Conservation (phyloP, 805 yeast genomes). For the Schwanniomyces polymorphus region DNA sequence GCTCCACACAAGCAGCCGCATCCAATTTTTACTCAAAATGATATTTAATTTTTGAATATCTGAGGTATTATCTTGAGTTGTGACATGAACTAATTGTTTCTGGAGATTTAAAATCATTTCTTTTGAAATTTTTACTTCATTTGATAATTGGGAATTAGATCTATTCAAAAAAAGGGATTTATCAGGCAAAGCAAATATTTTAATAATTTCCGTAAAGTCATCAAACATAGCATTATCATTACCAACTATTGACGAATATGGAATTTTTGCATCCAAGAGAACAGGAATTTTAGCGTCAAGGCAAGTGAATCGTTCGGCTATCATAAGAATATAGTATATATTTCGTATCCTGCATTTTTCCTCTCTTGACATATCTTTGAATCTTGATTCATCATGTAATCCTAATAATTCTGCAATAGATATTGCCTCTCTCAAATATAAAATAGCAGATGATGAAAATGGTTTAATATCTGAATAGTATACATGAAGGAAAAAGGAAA, state of each 20-base stretch:
- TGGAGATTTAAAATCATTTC: neutral
- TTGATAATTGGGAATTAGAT: neutral
- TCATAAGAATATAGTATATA: constrained; percentile 35
- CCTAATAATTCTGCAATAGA: constrained; percentile 36
- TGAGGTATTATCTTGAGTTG: constrained; percentile 8
- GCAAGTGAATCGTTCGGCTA: constrained; percentile 40
- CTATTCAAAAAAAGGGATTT: constrained; percentile 31
- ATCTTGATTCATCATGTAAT: constrained; percentile 29
- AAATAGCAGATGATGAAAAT: constrained; percentile 24
- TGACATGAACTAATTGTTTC: constrained; percentile 17
- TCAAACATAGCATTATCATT: constrained; percentile 34
- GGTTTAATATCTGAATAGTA: constrained; percentile 32
- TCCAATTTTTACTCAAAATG: constrained; percentile 35
- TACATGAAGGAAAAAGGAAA: constrained; percentile 36
- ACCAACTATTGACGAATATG: constrained; percentile 32
- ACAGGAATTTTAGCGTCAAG: constrained; percentile 39
- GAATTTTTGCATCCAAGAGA: constrained; percentile 33
- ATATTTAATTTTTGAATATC: constrained; percentile 23
- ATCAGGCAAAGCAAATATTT: constrained; percentile 39
- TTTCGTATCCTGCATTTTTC: constrained; percentile 37
- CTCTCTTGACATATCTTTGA: constrained; percentile 23
- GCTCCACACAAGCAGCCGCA: constrained; percentile 38
- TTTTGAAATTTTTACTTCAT: neutral
- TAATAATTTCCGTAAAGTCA: constrained; percentile 36
- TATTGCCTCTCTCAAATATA: constrained; percentile 38